Base-by-base conservation (phyloP, 805 yeast species). In the Spathaspora arborariae region DNA sequence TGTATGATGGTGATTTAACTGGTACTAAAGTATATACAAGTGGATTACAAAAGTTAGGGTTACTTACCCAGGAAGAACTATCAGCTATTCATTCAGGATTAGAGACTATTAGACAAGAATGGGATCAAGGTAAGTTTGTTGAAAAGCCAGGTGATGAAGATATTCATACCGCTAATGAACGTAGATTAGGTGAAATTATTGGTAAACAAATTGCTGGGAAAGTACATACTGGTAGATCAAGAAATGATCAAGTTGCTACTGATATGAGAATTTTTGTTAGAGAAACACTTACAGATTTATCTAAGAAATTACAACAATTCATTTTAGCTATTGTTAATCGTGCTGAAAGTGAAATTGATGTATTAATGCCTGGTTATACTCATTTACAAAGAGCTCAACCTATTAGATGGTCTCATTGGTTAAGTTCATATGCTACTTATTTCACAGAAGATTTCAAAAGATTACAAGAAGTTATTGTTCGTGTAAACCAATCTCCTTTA, bases 171-270 rank as follows among this genome's bases (percentile, higher is more conserved):
- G 99, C 99, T 39, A 94, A 94, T 63, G 99, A 94, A 73, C 87
- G 99, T 72, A 80, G 99, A 61, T 75, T 94, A 52, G 99, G 99
- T 42, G 99, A 94, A 70, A 73, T 94, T 45, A 94, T 94, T 59
- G 99, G 99, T 47, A 83, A 82, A 59, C 82, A 81, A 46, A 92
- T 94, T 63, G 88, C 98, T 13, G 99, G 99, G 36, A 94, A 94
- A 60, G 98, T 94, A 24, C 99, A 94, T 67, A 94, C 99, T n/a
- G 99, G 99, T 51, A 82, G 99, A 64, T 88, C 96, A 41, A 84
- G 99, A 78, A 94, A 94, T 62, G 99, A 94, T 67, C 99, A 94
- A 74, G 97, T 91, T 44, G 99, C 97, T 40, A 92, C 98, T n/a
- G 99, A 94, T 63, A 88, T 94, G 96, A 80, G 99, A 67, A 81